These are phyloP conservation scores for Fusarium subtropicale DNA, from an alignment of 2,329 filamentous ascomycete species.

Conservation along the genomic window DNA sequence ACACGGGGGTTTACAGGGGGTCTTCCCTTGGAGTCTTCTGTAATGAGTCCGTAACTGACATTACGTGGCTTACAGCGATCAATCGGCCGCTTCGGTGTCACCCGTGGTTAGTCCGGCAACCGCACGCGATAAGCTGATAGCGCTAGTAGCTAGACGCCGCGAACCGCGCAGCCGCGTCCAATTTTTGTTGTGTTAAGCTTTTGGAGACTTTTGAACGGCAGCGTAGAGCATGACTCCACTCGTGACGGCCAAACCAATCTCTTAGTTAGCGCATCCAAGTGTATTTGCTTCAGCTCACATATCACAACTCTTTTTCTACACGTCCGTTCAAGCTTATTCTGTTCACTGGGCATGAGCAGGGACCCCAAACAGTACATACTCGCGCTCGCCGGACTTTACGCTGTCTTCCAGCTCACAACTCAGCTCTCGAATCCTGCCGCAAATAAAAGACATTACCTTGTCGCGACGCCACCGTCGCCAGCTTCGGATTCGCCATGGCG, in stretches of 20 bases:
- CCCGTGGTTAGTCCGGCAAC: slow-evolving; percentile 30
- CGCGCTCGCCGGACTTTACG: slow-evolving; percentile 51
- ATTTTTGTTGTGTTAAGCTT: slow-evolving; percentile 3
- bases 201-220: slow-evolving; percentile 24
- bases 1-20: slow-evolving; percentile 28
- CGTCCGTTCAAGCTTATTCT: background rate
- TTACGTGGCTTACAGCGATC: slow-evolving; percentile 32
- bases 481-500: slow-evolving; percentile 63
- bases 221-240: slow-evolving; percentile 36
- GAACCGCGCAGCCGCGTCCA: slow-evolving; percentile 16
- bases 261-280: slow-evolving; percentile 30
- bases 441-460: slow-evolving; percentile 44
- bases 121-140: slow-evolving; percentile 37
- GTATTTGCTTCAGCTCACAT: slow-evolving; percentile 18
- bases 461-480: slow-evolving; percentile 45
- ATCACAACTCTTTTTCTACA: background rate
- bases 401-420: slow-evolving; percentile 53
- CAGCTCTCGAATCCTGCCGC: slow-evolving; percentile 50
- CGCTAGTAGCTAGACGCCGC: slow-evolving; percentile 4
- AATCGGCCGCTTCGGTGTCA: background rate
- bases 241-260: slow-evolving; percentile 30
- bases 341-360: slow-evolving; percentile 50
- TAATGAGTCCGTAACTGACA: slow-evolving; percentile 27
- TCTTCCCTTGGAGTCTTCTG: slow-evolving; percentile 13
- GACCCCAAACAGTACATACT: slow-evolving; percentile 55